These are phyloP conservation scores for Erigeron philadelphicus DNA, from an alignment of 140 eudicot species.

Conservation along the genomic window DNA sequence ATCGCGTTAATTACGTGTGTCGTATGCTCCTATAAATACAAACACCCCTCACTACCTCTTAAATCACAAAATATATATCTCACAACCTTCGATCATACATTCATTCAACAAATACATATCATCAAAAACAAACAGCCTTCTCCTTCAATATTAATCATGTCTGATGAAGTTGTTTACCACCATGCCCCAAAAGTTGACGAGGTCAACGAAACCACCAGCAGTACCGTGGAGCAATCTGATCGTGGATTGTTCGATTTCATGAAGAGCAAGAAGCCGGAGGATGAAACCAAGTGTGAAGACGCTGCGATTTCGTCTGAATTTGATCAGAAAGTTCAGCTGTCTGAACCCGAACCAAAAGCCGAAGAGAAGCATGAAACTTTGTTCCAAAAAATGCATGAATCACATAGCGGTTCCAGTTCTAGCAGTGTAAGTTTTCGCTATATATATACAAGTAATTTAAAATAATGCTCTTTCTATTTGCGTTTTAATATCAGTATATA, in stretches of 20 bases:
- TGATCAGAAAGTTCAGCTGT: slow-evolving; percentile 52
- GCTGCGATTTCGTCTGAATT: slow-evolving; percentile 46
- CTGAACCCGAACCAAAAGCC: slow-evolving; percentile 38
- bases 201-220: slow-evolving; percentile 6
- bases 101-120: not conserved
- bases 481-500: no score
- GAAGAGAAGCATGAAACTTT: slow-evolving; percentile 34
- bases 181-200: slow-evolving; percentile 36
- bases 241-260: slow-evolving; percentile 59
- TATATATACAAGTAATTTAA: no score
- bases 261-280: slow-evolving; percentile 42
- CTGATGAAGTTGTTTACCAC: slow-evolving; percentile 42
- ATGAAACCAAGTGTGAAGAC: slow-evolving; percentile 39
- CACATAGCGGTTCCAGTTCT: slow-evolving; percentile 53
- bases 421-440: slow-evolving; percentile 64
- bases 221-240: slow-evolving; percentile 36
- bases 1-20: slow-evolving; percentile 38
- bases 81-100: not conserved
- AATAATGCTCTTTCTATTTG: no score
- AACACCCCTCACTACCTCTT: slow-evolving; percentile 14
- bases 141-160: slow-evolving; percentile 35
- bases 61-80: not conserved
- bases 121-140: not conserved
- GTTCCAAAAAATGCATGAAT: slow-evolving; percentile 44
- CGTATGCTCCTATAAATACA: slow-evolving; percentile 34